Base-by-base conservation (phyloP, 164 flowering plant genomes). In the Protea cynaroides region DNA sequence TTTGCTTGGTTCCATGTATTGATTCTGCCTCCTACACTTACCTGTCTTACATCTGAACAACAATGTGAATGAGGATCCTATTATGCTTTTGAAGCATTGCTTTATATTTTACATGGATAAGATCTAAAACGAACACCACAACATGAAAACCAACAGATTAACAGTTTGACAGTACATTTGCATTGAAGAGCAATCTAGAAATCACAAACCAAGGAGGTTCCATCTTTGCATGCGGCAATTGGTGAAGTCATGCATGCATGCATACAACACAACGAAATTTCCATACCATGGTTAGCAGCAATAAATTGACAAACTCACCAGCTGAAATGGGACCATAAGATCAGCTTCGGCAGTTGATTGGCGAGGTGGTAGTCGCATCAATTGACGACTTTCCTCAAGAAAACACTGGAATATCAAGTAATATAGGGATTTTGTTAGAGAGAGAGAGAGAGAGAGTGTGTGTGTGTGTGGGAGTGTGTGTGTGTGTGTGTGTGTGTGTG, bases 281-380 rank as follows among this genome's bases (percentile, higher is more conserved):
- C 18, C 12, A 50, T 52, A n/a, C 8, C 43, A 34, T 43, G 52
- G 18, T 21, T 37, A 40, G 40, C 43, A 54, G 43, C 38, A 40
- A 47, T 23, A 25, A 14, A 52, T 34, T 55, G 24, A 21, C 52
- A 36, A 71, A 54, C 80, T 77, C 79, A 91, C 97, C 80, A 84
- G 74, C 78, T 88, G 96, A 79, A 91, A 94, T 29, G 99, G 97
- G 55, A 91, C 89, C 90, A 85, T 85, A 55, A 94, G 96, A 83
- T 94, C 97, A 71, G 96, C 96, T 85, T 86, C 99, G 62, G 96
- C 96, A 73, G 92, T 91, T 71, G 97, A 88, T 59, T 89, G 96
- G 55, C 96, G 99, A 72, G 97, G 97, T 53, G 97, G 97, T 68
- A 91, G 74, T 54, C 92, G 90, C 97, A 94, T 89, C 74, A 94